phyloP scores from a whole-genome alignment of 2,329 filamentous ascomycete genomes.

The Macroventuria anomochaeta region DNA sequence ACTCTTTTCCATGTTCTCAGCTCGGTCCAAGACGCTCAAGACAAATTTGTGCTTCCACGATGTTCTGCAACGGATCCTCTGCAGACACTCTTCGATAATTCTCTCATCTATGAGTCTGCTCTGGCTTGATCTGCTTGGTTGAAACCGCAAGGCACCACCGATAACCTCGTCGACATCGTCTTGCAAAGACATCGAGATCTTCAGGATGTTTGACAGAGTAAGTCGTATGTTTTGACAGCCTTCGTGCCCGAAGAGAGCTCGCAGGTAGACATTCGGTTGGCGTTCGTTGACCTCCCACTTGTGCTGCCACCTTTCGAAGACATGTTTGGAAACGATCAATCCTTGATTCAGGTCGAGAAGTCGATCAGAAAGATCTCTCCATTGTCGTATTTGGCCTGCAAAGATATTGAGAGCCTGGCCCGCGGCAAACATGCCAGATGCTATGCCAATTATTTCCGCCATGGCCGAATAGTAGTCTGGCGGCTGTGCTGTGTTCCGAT shows the following conservation, averaged over 20 bases:
- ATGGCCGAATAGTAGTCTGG: not conserved
- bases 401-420: constrained; percentile 26
- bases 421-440: constrained; percentile 26
- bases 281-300: constrained; percentile 32
- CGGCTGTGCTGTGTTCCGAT: too few relatives aligned
- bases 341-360: constrained; percentile 34
- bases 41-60: constrained; percentile 32
- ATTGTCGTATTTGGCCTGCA: constrained; percentile 27
- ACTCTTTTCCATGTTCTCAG: constrained; percentile 26
- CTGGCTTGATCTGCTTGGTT: not conserved
- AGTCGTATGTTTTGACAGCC: constrained; percentile 28
- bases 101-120: constrained; percentile 13
- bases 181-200: constrained; percentile 18
- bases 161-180: constrained; percentile 28
- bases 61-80: constrained; percentile 23
- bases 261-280: constrained; percentile 28
- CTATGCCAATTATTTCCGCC: constrained; percentile 27
- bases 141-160: constrained; percentile 24
- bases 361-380: constrained; percentile 28
- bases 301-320: constrained; percentile 32
- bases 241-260: constrained; percentile 30
- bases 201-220: constrained; percentile 8
- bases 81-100: constrained; percentile 29
- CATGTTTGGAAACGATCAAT: constrained; percentile 25
- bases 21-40: constrained; percentile 24